These are phyloP conservation scores for Pseudogymnoascus sp. DNA, from an alignment of 2,329 filamentous ascomycete genomes.

Conservation along the genomic window DNA sequence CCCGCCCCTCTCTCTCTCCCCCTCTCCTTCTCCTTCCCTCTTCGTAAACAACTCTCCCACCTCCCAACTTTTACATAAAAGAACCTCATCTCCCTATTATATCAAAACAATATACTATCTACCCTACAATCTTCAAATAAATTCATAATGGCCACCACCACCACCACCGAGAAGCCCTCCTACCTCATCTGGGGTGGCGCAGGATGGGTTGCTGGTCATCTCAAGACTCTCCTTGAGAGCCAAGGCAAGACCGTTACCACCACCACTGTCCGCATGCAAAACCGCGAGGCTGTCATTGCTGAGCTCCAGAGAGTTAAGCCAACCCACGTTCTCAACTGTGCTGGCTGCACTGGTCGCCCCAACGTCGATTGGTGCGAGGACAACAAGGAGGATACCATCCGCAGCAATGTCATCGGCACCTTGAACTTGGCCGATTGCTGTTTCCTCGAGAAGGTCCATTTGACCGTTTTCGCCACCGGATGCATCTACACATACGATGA, in stretches of 20 bases:
- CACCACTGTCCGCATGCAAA: conserved; percentile 59
- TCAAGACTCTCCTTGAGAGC: conserved; percentile 49
- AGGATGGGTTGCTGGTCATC: conserved; percentile 56
- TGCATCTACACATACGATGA: conserved; percentile 62
- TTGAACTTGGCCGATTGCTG: conserved; percentile 57
- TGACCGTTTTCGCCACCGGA: conserved; percentile 60
- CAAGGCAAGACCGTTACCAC: conserved; percentile 54
- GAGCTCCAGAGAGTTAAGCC: conserved; percentile 53
- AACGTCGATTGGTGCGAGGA: conserved; percentile 69
- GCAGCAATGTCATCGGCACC: conserved; percentile 60
- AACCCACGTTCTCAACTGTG: conserved; percentile 60
- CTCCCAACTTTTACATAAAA: background rate
- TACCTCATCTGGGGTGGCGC: conserved; percentile 60
- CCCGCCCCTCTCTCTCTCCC: background rate
- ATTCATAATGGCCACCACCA: conserved; percentile 2
- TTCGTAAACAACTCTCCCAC: conserved; percentile 1
- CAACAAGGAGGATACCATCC: conserved; percentile 59
- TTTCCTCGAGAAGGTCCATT: conserved; percentile 50
- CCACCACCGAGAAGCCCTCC: conserved; percentile 30
- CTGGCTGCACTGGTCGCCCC: conserved; percentile 58
- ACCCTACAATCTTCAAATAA: background rate
- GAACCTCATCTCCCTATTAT: background rate
- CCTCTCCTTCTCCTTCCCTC: background rate
- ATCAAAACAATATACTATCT: background rate
- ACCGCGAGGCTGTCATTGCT: conserved; percentile 48